These are phyloP conservation scores for Sordaria brevicollis DNA, from an alignment of 495 filamentous ascomycete species.

Conservation along the genomic window DNA sequence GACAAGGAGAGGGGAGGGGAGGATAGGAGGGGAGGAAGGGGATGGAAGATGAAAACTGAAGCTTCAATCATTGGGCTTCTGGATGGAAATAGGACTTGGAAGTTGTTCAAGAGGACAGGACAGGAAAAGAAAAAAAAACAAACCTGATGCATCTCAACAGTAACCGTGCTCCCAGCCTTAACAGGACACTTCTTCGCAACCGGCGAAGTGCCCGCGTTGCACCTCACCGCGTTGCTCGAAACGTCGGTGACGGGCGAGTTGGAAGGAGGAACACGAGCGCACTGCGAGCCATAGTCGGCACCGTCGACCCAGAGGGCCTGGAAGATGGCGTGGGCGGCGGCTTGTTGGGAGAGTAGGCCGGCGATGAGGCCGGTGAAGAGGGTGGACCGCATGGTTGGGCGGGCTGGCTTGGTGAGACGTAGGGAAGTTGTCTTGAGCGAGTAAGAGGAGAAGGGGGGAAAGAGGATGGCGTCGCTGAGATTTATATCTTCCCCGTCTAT, in stretches of 20 bases:
- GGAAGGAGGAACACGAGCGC: slow-evolving; percentile 28
- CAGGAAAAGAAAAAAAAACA: background rate
- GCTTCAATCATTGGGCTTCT: no score
- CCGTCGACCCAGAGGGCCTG: slow-evolving; percentile 43
- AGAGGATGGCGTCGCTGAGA: background rate
- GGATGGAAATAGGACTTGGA: no score
- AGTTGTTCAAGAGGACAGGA: background rate
- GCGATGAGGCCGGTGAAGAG: slow-evolving; percentile 16
- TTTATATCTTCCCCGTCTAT: background rate
- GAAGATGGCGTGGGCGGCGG: slow-evolving; percentile 39
- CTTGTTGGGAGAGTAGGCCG: slow-evolving; percentile 23
- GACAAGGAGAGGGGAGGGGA: background rate
- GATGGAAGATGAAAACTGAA: background rate
- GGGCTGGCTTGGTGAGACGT: background rate
- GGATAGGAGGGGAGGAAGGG: background rate
- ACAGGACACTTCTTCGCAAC: slow-evolving; percentile 34
- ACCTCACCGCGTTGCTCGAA: slow-evolving; percentile 25
- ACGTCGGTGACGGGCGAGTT: slow-evolving; percentile 40
- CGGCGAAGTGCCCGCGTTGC: slow-evolving; percentile 27
- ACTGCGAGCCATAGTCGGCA: slow-evolving; percentile 32
- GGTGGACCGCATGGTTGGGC: slow-evolving; percentile 31
- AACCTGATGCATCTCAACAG: slow-evolving; percentile 44
- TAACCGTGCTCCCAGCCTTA: slow-evolving; percentile 35
- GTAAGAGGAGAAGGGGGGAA: background rate
- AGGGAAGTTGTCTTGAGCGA: background rate